Conservation (phyloP, 2,329 filamentous ascomycete species). For the Xylaria sp. region DNA sequence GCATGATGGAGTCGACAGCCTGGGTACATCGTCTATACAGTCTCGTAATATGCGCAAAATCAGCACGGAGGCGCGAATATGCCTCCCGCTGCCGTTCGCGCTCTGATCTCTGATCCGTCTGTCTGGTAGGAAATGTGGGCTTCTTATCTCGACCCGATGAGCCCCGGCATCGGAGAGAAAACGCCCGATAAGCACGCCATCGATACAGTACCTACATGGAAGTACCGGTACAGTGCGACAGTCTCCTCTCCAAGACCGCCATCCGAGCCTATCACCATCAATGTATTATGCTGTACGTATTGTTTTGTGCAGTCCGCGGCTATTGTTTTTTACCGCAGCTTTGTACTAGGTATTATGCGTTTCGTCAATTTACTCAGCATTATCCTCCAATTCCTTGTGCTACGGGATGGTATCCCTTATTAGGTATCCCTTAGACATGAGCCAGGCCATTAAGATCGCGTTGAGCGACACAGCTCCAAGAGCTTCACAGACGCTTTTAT, state of each 20-base stretch:
- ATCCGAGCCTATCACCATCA: constrained; percentile 15
- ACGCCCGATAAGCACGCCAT: constrained; percentile 18
- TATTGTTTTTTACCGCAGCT: background rate
- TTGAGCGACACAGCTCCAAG: background rate
- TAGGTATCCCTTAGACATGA: background rate
- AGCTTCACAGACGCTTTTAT: background rate
- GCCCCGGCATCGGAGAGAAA: constrained; percentile 32
- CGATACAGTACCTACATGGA: background rate
- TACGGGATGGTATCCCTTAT: background rate
- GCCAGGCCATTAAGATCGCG: background rate
- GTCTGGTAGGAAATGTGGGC: constrained; percentile 16
- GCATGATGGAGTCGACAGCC: constrained; percentile 7
- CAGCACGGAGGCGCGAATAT: background rate
- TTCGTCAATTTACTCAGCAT: background rate
- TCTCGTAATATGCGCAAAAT: constrained; percentile 1
- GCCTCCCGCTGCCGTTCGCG: background rate
- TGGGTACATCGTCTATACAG: constrained; percentile 1
- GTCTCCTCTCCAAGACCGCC: background rate
- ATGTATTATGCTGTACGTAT: constrained; percentile 3
- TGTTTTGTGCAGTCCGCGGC: background rate
- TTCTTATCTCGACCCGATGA: constrained; percentile 1
- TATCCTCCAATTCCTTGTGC: background rate
- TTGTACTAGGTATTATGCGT: background rate
- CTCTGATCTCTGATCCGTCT: background rate
- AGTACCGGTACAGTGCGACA: background rate